phyloP scores from a whole-genome alignment of 2,329 filamentous ascomycete genomes.

The Ramichloridium luteum region DNA sequence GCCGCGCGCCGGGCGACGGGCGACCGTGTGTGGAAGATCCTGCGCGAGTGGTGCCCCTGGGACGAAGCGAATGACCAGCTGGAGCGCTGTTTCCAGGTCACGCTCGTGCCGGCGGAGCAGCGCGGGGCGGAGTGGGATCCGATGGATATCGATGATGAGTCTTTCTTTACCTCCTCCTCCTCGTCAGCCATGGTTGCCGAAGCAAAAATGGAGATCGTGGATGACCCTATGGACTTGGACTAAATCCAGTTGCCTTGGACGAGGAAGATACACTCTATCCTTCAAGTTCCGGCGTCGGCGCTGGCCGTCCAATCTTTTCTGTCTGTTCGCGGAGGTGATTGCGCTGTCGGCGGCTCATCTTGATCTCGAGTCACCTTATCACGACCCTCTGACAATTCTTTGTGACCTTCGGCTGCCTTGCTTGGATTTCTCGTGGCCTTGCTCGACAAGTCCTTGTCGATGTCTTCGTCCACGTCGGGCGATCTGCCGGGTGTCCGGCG shows the following conservation, averaged over 20 bases:
- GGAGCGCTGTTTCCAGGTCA: slow-evolving; percentile 18
- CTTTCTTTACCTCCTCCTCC: neutral
- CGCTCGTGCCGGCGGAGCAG: slow-evolving; percentile 19
- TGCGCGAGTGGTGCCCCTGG: slow-evolving; percentile 24
- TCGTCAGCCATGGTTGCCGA: slow-evolving; percentile 19
- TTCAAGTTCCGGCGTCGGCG: neutral
- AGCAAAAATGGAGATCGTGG: slow-evolving; percentile 10
- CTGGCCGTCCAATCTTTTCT: neutral
- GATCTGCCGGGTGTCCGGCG: slow-evolving; percentile 7
- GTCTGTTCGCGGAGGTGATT: neutral
- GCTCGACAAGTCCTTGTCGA: slow-evolving; percentile 2
- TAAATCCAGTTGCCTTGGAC: slow-evolving; percentile 8
- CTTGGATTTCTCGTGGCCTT: slow-evolving; percentile 1
- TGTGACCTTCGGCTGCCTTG: no score
- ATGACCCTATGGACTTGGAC: slow-evolving; percentile 21
- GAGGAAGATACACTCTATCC: neutral
- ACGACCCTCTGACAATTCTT: no score
- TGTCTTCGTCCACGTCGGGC: slow-evolving; percentile 3
- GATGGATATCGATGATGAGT: slow-evolving; percentile 15
- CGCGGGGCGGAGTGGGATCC: slow-evolving; percentile 18
- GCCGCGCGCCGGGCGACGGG: slow-evolving; percentile 18
- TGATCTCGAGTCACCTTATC: no score
- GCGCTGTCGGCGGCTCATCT: neutral
- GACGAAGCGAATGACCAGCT: slow-evolving; percentile 21
- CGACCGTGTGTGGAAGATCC: slow-evolving; percentile 17